phyloP scores from a whole-genome alignment of 495 filamentous ascomycete species.

The Penicillium alfredii region DNA sequence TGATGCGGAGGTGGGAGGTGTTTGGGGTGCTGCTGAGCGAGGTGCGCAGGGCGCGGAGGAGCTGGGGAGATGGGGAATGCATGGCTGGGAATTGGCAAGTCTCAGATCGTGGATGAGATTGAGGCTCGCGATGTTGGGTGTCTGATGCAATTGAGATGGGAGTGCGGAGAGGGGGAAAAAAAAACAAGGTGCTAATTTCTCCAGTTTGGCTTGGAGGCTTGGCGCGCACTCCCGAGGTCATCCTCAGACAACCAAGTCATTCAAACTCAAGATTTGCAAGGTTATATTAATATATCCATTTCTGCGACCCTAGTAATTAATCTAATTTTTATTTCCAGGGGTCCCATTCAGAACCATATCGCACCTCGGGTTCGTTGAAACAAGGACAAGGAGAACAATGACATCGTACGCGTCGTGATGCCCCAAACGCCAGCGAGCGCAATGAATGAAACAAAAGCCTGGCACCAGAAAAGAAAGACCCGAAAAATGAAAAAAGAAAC shows the following conservation, averaged over 20 bases:
- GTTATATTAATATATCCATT: conserved; percentile 19
- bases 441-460: conserved; percentile 5
- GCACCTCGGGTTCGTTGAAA: conserved; percentile 19
- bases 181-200: not conserved
- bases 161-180: not conserved
- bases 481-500: conserved; percentile 11
- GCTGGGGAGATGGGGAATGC: conserved; percentile 41
- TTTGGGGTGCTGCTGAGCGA: conserved; percentile 18
- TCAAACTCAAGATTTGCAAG: no score
- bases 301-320: conserved; percentile 22
- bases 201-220: no score
- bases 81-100: conserved; percentile 14
- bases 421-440: conserved; percentile 21
- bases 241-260: no score
- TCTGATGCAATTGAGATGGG: not conserved
- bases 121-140: no score
- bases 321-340: conserved; percentile 27
- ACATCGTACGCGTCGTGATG: conserved; percentile 24
- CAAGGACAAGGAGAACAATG: conserved; percentile 18
- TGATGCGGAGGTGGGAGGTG: conserved; percentile 11
- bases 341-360: conserved; percentile 16
- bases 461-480: conserved; percentile 6
- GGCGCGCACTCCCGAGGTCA: not conserved
- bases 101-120: not conserved
- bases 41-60: conserved; percentile 39